These are phyloP conservation scores for Boletus barrowsii DNA, from an alignment of 768 basidiomycete genomes.

Conservation along the genomic window DNA sequence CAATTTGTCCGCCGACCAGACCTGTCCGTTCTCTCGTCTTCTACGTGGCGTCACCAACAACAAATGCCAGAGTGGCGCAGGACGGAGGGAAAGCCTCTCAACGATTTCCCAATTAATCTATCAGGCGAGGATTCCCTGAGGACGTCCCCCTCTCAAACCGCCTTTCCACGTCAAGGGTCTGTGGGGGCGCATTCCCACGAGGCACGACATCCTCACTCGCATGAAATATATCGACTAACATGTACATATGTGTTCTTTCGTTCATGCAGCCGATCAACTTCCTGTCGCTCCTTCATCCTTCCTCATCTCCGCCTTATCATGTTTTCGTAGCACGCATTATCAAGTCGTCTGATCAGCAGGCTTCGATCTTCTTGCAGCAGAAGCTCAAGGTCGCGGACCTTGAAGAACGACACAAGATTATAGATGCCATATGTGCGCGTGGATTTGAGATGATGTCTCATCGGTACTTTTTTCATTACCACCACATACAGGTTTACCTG, in stretches of 20 bases:
- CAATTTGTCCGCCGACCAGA: slow-evolving; percentile 24
- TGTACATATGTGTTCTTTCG: slow-evolving; percentile 10
- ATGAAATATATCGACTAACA: slow-evolving; percentile 12
- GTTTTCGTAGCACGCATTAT: slow-evolving; percentile 82
- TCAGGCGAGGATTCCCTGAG: slow-evolving; percentile 29
- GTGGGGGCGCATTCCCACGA: slow-evolving; percentile 42
- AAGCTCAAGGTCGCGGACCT: slow-evolving; percentile 84
- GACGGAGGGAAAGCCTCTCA: slow-evolving; percentile 29
- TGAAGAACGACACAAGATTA: slow-evolving; percentile 76
- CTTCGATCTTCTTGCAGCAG: slow-evolving; percentile 86
- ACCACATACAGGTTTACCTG: neutral
- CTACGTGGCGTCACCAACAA: slow-evolving; percentile 27
- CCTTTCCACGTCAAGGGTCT: slow-evolving; percentile 27
- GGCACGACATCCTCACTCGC: slow-evolving; percentile 36
- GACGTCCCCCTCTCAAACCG: slow-evolving; percentile 26
- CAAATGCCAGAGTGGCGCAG: slow-evolving; percentile 44
- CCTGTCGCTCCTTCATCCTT: slow-evolving; percentile 78
- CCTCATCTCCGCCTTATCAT: slow-evolving; percentile 79
- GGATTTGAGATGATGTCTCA: slow-evolving; percentile 95
- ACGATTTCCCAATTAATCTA: slow-evolving; percentile 24
- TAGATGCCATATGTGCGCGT: slow-evolving; percentile 79
- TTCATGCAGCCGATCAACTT: slow-evolving; percentile 78
- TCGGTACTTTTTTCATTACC: slow-evolving; percentile 41
- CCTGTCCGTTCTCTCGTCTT: slow-evolving; percentile 7
- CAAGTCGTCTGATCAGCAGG: slow-evolving; percentile 88